Evolutionary conservation across 2,329 filamentous ascomycete genomes (phyloP), one percentile per base, ranked within the genome.

Genomic region (Stachybotrys elegans): DNA sequence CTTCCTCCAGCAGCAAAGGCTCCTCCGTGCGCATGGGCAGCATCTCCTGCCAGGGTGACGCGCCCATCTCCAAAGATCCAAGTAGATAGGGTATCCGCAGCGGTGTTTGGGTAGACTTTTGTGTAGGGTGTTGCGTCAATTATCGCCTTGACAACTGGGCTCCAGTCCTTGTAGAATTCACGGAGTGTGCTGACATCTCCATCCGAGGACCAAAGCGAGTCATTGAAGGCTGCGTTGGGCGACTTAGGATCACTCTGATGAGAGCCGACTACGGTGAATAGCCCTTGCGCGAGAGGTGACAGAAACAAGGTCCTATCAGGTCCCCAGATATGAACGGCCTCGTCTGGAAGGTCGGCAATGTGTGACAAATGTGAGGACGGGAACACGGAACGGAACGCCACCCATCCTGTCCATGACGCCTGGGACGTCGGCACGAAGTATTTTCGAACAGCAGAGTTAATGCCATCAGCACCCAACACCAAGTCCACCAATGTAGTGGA

Each of bases 401-500:
- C 61, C 57, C 68, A 68, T 5, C 70, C 70, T 6, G 66, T 73
- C 61, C 69, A 71, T 6, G 48, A 54, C 1, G 70, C 57, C 13
- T 56, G 54, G 12, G 69, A 63, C 0, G 61, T 54, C 0, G 70
- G 68, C 2, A 72, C 61, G 42, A 76, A 71, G n/a, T 67, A 66
- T 20, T 57, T 59, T 12, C 66, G 61, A 20, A 74, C 65, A 3
- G 64, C 59, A 17, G 72, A 76, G 51, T 73, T 70, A 38, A 79
- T 70, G 31, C 76, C 76, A 54, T 79, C 75, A 1, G 73, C 70
- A 1, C 73, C 75, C 14, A 79, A 63, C 20, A 78, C 52, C 32
- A 77, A 55, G 49, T 79, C 72, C 1, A 71, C 72, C 0, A 57
- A 53, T 0, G 61, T 61, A 3, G 55, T 61, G 0, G 63, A 67